Base-by-base conservation (phyloP, 139 green algal species). In the Haematococcus lacustris region DNA sequence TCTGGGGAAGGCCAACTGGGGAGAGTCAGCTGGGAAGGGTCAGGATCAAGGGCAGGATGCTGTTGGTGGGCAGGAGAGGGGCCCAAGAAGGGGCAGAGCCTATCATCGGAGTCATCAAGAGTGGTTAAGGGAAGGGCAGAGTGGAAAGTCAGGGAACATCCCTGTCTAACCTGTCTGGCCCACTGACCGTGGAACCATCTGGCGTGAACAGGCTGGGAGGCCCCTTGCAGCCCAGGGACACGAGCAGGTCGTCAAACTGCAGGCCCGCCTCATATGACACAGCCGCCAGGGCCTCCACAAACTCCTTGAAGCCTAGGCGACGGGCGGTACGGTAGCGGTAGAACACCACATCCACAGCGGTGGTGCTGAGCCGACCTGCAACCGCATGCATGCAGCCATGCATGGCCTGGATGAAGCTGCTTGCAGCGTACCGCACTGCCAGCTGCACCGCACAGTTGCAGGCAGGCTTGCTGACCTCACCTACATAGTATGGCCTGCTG, bases 281-380 rank as follows among this genome's bases (percentile, higher is more conserved):
- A 21, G 71, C 75, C 0, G 77, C 79, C 32, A 88, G 73, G 4
- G 77, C 75, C 30, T 80, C 73, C 35, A 85, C 47, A 68, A 82
- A 85, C 47, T 86, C 73, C 62, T 79, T 81, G 77, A 79, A 84
- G 13, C 40, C 73, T 70, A 88, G 66, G 51, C 83, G 77, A 0
- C 79, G 62, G 33, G 62, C 70, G 35, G 79, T 64, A 32, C 79
- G 77, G 73, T 80, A 84, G 38, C 83, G 69, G 40, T 78, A 80
- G 32, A 85, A 84, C 26, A 88, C 68, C 1, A 88, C 77, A 38
- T 88, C 83, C 30, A 88, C 66, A 1, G 77, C 79, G 34, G 76
- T 85, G 3, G 70, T 80, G 32, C 62, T 72, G 69, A 88, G 67
- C 7, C 78, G 79, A 13, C 83, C 82, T 88, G 76, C 7, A n/a